A percentile compares a stretch with the other conserved stretches of the same genome.
These are phyloP conservation scores for Nemania serpens DNA, from an alignment of 2,329 filamentous ascomycete genomes.

Conservation along the genomic window DNA sequence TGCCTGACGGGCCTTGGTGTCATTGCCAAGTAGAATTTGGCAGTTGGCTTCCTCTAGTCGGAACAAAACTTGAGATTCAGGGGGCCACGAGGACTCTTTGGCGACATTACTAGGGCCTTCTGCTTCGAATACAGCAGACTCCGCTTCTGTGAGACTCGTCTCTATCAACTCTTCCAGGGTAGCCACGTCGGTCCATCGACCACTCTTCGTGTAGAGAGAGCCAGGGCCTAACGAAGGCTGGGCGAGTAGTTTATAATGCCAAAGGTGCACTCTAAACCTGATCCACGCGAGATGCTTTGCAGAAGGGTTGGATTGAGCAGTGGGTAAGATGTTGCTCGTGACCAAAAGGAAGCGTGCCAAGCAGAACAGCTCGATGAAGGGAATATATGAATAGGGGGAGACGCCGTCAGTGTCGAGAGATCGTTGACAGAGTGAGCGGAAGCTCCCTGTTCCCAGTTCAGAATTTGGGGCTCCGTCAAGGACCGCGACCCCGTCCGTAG, in stretches of 20 bases:
- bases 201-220: constrained; percentile 59
- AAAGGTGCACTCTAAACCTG: constrained; percentile 73
- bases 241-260: constrained; percentile 65
- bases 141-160: constrained; percentile 48
- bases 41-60: constrained; percentile 82
- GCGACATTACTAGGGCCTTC: constrained; percentile 30
- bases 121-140: constrained; percentile 33
- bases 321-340: constrained; percentile 40
- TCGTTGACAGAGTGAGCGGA: constrained; percentile 57
- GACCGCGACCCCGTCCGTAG: background rate
- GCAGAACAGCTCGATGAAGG: constrained; percentile 81
- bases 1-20: constrained; percentile 73
- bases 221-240: constrained; percentile 60
- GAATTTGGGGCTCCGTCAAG: background rate
- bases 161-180: constrained; percentile 58
- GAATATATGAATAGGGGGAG: constrained; percentile 81
- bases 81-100: constrained; percentile 44
- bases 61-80: constrained; percentile 67
- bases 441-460: constrained; percentile 25
- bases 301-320: constrained; percentile 41
- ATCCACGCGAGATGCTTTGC: constrained; percentile 57
- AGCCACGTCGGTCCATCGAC: constrained; percentile 64
- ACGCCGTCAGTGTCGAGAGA: constrained; percentile 82
- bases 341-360: constrained; percentile 64
- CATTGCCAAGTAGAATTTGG: constrained; percentile 81